Percentiles rank a stretch among this genome's conserved stretches.
Evolutionary conservation across 768 basidiomycete genomes (phyloP).

Genomic region (Tulasnella sp.): DNA sequence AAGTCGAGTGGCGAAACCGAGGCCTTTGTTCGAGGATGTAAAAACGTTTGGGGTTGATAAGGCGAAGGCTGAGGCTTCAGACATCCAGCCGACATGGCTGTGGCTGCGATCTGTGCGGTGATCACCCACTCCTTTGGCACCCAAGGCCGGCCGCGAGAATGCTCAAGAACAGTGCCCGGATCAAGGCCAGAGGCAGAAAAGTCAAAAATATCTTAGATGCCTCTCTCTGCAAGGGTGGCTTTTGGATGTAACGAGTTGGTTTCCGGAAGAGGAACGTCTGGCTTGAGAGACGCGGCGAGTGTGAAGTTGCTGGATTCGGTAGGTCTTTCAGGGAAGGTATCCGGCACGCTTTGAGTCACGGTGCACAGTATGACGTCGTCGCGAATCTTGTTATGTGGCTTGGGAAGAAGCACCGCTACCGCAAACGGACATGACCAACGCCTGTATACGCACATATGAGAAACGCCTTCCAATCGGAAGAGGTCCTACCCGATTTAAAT

Average conservation of each 20-base stretch:
- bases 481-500: too few relatives aligned
- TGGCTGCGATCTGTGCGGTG: neutral
- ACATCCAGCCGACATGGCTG: neutral
- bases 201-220: neutral
- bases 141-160: neutral
- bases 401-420: too few relatives aligned
- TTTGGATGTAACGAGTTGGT: neutral
- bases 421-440: too few relatives aligned
- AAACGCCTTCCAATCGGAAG: too few relatives aligned
- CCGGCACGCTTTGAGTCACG: too few relatives aligned
- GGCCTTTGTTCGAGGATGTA: neutral
- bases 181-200: neutral
- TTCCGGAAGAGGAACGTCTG: too few relatives aligned
- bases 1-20: constrained; percentile 2
- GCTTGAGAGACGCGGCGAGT: too few relatives aligned
- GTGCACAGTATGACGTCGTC: too few relatives aligned
- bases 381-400: too few relatives aligned
- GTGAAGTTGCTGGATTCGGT: too few relatives aligned
- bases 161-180: neutral
- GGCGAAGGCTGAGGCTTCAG: neutral
- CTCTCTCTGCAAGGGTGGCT: neutral
- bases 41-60: neutral
- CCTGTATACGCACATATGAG: too few relatives aligned
- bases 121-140: neutral
- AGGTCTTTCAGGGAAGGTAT: too few relatives aligned